These are phyloP conservation scores for Funneliformis mosseae DNA, from an alignment of 192 early-diverging fungal species.

Conservation along the genomic window DNA sequence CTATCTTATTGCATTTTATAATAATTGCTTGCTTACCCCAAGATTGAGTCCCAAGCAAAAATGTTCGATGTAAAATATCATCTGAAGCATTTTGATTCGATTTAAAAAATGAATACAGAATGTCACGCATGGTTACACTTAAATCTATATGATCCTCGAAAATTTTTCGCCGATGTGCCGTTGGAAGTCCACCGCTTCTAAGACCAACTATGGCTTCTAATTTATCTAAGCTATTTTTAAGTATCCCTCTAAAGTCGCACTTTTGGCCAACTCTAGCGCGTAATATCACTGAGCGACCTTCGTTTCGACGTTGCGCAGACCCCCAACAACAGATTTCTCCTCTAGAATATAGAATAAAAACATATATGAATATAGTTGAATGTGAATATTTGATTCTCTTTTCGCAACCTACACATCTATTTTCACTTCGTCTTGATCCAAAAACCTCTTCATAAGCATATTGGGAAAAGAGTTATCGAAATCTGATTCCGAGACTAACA, in stretches of 20 bases:
- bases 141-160: conserved; percentile 29
- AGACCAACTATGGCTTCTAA: conserved; percentile 35
- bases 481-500: conserved; percentile 27
- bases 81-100: conserved; percentile 27
- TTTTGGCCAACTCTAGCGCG: conserved; percentile 30
- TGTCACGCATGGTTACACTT: conserved; percentile 18
- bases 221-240: conserved; percentile 34
- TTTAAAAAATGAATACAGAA: conserved; percentile 27
- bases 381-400: background rate
- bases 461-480: conserved; percentile 37
- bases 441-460: conserved; percentile 35
- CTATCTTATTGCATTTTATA: no score
- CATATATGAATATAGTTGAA: background rate
- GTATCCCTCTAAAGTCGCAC: conserved; percentile 34
- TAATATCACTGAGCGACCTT: conserved; percentile 34
- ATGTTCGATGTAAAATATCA: conserved; percentile 25
- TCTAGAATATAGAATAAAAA: conserved; percentile 20
- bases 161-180: conserved; percentile 19
- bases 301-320: conserved; percentile 31
- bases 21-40: conserved; percentile 27
- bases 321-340: conserved; percentile 37
- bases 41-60: conserved; percentile 27
- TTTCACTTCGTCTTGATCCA: conserved; percentile 29
- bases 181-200: conserved; percentile 29
- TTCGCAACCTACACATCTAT: conserved; percentile 34